Base-by-base conservation (phyloP, 2,329 filamentous ascomycete genomes). In the Colletotrichum navitas region DNA sequence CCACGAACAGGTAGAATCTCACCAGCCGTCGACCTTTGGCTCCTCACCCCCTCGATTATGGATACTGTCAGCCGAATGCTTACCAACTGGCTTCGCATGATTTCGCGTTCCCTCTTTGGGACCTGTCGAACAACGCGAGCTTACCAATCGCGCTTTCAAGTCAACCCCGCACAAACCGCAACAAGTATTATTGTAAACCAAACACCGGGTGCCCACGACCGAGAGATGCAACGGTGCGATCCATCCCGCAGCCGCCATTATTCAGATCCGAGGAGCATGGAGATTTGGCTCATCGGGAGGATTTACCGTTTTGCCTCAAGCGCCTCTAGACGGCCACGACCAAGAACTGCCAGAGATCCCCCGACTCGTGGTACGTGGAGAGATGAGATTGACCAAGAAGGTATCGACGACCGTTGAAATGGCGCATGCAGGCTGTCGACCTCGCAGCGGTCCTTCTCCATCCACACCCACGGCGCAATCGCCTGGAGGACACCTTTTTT, bases 241-340 rank as follows among this genome's bases (percentile, higher is more conserved):
- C 64, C 64, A 68, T 52, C 43, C 41, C 52, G 68, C 45, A 43
- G 68, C 45, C 59, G 43, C 58, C 52, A 60, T 64, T 41, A 24
- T 55, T 60, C 58, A 60, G 45, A 26, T 64, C 60, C 66, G 26
- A 51, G 59, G 39, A 16, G 59, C 69, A 72, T 72, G 70, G 70
- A 72, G 58, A 72, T 66, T 72, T 71, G 67, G 67, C 66, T 72
- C 60, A 41, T 65, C 70, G 66, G 70, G 70, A 72, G 70, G 70
- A 72, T 72, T 71, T 66, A 66, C 66, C 70, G 62, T 65, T 62
- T 71, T 68, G 67, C 43, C 67, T 54, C 54, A 63, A 63, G 59
- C 70, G 66, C 66, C 47, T 41, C 51, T 41, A 62, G 59, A 54
- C 32, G 61, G 58, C 47, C 52, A 68, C 61, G 61, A 61, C 55